Percentiles rank a stretch among this genome's conserved stretches.
Evolutionary conservation across 441 rosid genomes (phyloP).

Genomic region (Populus tomentosa): DNA sequence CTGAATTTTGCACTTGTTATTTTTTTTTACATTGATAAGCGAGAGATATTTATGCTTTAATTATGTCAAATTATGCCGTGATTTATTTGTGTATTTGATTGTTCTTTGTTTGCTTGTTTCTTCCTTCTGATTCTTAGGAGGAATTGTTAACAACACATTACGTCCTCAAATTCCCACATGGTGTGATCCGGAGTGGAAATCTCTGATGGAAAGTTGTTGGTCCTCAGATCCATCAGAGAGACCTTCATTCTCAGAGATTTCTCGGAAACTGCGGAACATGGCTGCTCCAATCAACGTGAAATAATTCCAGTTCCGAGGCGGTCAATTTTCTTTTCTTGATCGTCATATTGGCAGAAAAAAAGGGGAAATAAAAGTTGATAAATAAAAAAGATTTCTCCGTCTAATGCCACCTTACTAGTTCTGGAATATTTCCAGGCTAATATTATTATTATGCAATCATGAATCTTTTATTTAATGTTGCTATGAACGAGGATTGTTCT

Average conservation of each 20-base stretch:
- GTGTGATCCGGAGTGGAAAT: conserved; percentile 99
- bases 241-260: conserved; percentile 78
- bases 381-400: conserved; percentile 8
- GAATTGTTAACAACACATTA: conserved; percentile 86
- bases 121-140: conserved; percentile 49
- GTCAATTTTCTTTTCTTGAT: conserved; percentile 16
- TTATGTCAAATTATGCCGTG: background rate
- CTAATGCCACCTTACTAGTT: conserved; percentile 19
- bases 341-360: conserved; percentile 1
- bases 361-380: background rate
- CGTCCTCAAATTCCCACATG: conserved; percentile 93
- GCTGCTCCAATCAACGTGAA: conserved; percentile 90
- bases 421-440: conserved; percentile 27
- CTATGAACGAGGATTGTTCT: conserved; percentile 15
- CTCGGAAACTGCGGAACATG: conserved; percentile 82
- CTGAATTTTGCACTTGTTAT: no score
- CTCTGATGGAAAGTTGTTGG: conserved; percentile 92
- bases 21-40: background rate
- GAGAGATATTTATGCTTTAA: background rate
- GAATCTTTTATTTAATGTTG: conserved; percentile 15
- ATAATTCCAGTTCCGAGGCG: conserved; percentile 25
- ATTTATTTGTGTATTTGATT: background rate
- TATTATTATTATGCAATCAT: conserved; percentile 20
- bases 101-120: background rate
- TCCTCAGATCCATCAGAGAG: conserved; percentile 78